These are phyloP conservation scores for Penicillium thymicola DNA, from an alignment of 2,329 filamentous ascomycete genomes.

Conservation along the genomic window DNA sequence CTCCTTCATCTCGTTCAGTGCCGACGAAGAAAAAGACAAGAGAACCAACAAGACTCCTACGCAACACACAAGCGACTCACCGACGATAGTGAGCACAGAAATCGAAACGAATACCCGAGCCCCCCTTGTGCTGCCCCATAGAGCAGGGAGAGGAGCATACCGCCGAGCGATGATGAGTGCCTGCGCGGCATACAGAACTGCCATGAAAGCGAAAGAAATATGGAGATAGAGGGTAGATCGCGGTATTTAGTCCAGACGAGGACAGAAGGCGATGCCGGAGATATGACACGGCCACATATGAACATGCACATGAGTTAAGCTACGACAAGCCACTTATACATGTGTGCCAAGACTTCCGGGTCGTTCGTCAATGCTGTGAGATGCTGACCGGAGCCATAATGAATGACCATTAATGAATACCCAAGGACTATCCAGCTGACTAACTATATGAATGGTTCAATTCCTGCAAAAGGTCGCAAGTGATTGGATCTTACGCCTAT, in stretches of 20 bases:
- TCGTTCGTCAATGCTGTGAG: not conserved
- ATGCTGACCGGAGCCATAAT: not conserved
- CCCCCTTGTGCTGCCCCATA: not conserved
- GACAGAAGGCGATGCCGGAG: not conserved
- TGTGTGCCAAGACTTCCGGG: not conserved
- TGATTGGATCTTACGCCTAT: too few species aligned
- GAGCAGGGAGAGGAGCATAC: not conserved
- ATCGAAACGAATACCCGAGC: not conserved
- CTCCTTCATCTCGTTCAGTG: not conserved
- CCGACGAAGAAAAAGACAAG: not conserved
- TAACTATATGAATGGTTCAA: not conserved
- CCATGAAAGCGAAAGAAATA: not conserved
- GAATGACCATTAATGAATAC: not conserved
- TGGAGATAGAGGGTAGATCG: not conserved
- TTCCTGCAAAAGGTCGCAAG: not conserved
- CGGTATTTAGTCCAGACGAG: not conserved
- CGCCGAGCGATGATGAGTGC: not conserved
- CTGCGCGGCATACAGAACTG: not conserved
- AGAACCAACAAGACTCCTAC: not conserved
- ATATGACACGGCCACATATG: not conserved
- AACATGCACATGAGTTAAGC: not conserved
- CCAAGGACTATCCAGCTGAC: not conserved
- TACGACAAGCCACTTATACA: not conserved
- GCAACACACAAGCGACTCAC: not conserved
- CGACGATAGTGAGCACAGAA: not conserved